Conservation (phyloP, 164 flowering plant species). For the Buxus sempervirens region DNA sequence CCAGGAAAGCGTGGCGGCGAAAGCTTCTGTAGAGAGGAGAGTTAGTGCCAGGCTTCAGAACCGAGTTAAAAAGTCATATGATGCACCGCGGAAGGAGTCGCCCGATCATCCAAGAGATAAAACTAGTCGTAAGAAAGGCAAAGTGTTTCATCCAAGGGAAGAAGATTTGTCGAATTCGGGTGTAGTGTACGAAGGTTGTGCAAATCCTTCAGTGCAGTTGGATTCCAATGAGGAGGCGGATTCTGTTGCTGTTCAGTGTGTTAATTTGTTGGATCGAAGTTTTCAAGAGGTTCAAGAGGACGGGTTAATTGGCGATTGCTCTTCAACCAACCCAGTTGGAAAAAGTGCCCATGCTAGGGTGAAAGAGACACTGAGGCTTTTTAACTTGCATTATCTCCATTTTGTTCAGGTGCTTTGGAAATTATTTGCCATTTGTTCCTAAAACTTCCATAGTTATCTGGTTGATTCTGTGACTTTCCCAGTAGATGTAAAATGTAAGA, state of each 20-base stretch:
- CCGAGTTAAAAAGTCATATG: background rate
- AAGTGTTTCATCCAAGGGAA: background rate
- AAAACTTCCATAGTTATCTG: background rate
- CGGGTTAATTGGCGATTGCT: background rate
- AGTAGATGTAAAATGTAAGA: no score
- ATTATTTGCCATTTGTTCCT: background rate
- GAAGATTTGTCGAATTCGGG: background rate
- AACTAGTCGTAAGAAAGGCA: background rate
- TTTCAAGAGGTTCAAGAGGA: slow-evolving; percentile 1
- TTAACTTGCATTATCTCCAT: slow-evolving; percentile 52
- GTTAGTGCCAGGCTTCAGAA: slow-evolving; percentile 9
- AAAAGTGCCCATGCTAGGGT: slow-evolving; percentile 39
- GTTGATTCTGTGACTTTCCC: background rate
- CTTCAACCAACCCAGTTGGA: slow-evolving; percentile 9
- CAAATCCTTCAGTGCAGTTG: no score
- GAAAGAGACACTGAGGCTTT: slow-evolving; percentile 49
- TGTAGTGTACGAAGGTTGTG: background rate
- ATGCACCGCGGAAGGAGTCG: background rate
- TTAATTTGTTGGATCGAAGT: background rate
- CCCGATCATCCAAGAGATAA: background rate
- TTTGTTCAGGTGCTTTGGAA: slow-evolving; percentile 42
- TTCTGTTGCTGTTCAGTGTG: background rate
- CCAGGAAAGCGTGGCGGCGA: background rate
- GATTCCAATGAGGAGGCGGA: background rate
- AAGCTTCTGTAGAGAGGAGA: slow-evolving; percentile 4